Base-by-base conservation (phyloP, 805 yeast genomes). In the Metschnikowia sp. region DNA sequence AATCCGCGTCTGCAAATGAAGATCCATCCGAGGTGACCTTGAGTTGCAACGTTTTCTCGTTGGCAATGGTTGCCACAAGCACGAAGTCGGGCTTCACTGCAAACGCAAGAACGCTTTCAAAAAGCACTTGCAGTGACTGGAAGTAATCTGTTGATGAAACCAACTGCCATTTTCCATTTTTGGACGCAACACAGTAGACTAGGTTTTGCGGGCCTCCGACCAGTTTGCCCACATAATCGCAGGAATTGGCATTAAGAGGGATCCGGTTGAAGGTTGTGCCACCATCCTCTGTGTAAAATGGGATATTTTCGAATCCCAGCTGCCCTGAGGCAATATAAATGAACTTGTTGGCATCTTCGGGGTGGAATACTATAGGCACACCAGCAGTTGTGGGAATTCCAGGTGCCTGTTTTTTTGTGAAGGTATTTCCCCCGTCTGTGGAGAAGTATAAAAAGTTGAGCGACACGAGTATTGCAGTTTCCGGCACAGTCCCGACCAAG, bases 1-100 rank as follows among this genome's bases (percentile, higher is more conserved):
- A 84, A 49, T 78, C 74, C 0, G 94, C 94, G 48, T 79, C 85
- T 0, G 96, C 88, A 75, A 84, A 94, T 9, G 66, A 72, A 4
- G 59, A 51, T 15, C 98, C 98, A 65, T 92, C 92, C 13, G 81
- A 77, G 1, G 97, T 83, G 1, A 89, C 89, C 54, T 74, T 77
- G 0, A 95, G 92, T 43, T 76, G 75, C 45, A 90, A 68, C 1
- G 64, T 51, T 7, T 81, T 72, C 22, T 45, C 49, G 2, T 77
- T 78, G 11, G 72, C 79, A 12, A 66, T 66, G 3, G 79, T 68
- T 0, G 96, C 97, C 42, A 84, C 90, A 29, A 92, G 79, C 22
- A 87, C 69, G 57, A 78, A 92, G 29, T 79, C 83, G 22, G 86
- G 86, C 15, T 83, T 80, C 32, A 82, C 71, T 15, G 94, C 89